phyloP scores from a whole-genome alignment of 495 filamentous ascomycete genomes.

The Cenococcum geophilum region DNA sequence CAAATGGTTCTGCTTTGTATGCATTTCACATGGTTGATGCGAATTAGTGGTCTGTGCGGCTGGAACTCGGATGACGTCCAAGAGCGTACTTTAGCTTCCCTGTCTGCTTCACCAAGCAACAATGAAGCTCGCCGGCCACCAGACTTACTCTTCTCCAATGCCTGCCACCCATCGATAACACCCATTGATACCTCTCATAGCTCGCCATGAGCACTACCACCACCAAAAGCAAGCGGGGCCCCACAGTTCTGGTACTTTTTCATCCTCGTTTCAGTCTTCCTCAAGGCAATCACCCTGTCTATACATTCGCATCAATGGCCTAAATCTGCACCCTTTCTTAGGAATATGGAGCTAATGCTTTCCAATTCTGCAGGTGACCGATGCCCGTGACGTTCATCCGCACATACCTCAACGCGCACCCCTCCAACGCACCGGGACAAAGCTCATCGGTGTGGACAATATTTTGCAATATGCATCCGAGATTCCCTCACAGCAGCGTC shows the following conservation, averaged over 20 bases:
- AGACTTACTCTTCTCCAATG: too few relatives aligned
- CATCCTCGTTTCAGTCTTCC: background rate
- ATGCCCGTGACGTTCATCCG: slow-evolving; percentile 50
- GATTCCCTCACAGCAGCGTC: slow-evolving; percentile 88
- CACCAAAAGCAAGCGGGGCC: slow-evolving; percentile 45
- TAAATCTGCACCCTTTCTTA: background rate
- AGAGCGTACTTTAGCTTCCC: too few relatives aligned
- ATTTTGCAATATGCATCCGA: slow-evolving; percentile 91
- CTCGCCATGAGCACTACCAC: slow-evolving; percentile 26
- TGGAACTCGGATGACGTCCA: too few relatives aligned
- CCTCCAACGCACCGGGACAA: slow-evolving; percentile 43
- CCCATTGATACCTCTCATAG: background rate
- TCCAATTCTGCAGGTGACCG: slow-evolving; percentile 47
- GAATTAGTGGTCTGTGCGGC: too few relatives aligned
- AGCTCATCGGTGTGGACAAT: slow-evolving; percentile 92
- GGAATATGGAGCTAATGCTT: slow-evolving; percentile 12
- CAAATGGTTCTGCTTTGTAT: too few relatives aligned
- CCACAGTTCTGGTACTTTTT: slow-evolving; percentile 49
- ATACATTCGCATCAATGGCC: too few relatives aligned
- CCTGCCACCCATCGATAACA: too few relatives aligned
- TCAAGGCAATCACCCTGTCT: background rate
- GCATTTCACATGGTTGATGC: too few relatives aligned
- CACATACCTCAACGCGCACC: slow-evolving; percentile 37
- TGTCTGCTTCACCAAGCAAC: too few relatives aligned
- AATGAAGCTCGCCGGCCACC: too few relatives aligned